These are phyloP conservation scores for Pyricularia pennisetigena DNA, from an alignment of 2,329 filamentous ascomycete species.

Conservation along the genomic window DNA sequence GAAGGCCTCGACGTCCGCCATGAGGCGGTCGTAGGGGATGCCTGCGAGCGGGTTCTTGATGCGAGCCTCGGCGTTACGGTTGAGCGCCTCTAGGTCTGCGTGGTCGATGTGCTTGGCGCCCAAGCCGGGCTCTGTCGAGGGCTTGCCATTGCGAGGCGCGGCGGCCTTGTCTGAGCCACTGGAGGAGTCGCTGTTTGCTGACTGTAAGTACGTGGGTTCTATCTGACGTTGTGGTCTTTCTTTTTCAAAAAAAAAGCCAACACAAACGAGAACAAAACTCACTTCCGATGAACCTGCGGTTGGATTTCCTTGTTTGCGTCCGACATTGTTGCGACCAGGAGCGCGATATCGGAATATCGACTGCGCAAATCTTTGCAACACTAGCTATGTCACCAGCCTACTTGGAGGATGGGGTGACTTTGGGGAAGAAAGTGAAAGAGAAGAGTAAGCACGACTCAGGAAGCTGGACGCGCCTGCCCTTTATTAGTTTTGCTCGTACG, in stretches of 20 bases:
- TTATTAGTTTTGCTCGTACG: background rate
- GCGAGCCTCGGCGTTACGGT: slow-evolving; percentile 7
- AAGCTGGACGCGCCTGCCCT: background rate
- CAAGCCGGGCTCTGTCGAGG: background rate
- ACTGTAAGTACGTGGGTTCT: background rate
- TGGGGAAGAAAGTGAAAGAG: background rate
- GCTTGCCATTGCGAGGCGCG: background rate
- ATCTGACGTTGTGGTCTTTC: background rate
- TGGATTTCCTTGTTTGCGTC: background rate
- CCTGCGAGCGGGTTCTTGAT: slow-evolving; percentile 11
- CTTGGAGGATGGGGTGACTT: background rate
- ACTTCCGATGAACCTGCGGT: background rate
- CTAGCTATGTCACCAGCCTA: background rate
- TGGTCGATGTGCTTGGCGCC: background rate
- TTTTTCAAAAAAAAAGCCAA: background rate
- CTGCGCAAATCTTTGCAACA: background rate
- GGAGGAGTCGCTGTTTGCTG: background rate
- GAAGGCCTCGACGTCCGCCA: slow-evolving; percentile 10
- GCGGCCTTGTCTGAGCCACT: background rate
- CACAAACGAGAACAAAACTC: background rate
- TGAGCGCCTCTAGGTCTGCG: slow-evolving; percentile 2
- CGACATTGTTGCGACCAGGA: background rate
- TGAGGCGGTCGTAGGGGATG: slow-evolving; percentile 11
- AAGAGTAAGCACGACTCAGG: background rate
- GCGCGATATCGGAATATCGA: background rate